Conservation (phyloP, 1,284 basidiomycete genomes). For the Cystobasidium pallidum region DNA sequence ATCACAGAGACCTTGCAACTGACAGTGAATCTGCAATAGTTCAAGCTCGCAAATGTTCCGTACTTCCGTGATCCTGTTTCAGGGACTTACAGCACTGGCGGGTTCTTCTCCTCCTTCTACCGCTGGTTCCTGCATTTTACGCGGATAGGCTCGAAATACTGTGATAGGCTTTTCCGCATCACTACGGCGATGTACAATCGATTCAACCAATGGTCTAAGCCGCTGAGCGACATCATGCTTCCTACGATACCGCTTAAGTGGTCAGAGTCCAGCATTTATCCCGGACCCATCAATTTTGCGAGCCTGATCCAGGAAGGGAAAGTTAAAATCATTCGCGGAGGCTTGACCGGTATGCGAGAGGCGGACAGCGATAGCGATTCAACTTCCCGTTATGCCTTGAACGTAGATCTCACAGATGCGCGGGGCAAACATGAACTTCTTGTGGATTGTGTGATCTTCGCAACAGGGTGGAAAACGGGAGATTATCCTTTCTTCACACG, state of each 20-base stretch:
- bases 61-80: constrained; percentile 47
- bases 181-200: constrained; percentile 1
- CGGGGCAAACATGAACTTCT: constrained; percentile 20
- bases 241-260: constrained; percentile 45
- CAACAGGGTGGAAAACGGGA: constrained; percentile 49
- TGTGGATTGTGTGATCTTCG: constrained; percentile 48
- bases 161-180: constrained; percentile 34
- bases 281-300: constrained; percentile 45
- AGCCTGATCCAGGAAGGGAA: constrained; percentile 45
- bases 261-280: constrained; percentile 46
- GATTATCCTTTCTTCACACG: constrained; percentile 48
- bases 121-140: constrained; percentile 46
- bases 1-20: too few species aligned
- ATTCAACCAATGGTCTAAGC: constrained; percentile 42
- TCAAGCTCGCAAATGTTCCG: constrained; percentile 44
- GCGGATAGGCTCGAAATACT: constrained; percentile 39
- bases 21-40: constrained; percentile 15
- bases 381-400: neutral
- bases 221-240: constrained; percentile 33
- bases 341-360: constrained; percentile 40
- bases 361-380: constrained; percentile 17
- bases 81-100: constrained; percentile 44
- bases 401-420: constrained; percentile 7
- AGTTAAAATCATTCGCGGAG: constrained; percentile 47
- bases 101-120: constrained; percentile 34